Percentiles rank a stretch among this genome's conserved stretches.
Conservation (phyloP, 2,329 filamentous ascomycete species). For the Bipolaris zeicola region DNA sequence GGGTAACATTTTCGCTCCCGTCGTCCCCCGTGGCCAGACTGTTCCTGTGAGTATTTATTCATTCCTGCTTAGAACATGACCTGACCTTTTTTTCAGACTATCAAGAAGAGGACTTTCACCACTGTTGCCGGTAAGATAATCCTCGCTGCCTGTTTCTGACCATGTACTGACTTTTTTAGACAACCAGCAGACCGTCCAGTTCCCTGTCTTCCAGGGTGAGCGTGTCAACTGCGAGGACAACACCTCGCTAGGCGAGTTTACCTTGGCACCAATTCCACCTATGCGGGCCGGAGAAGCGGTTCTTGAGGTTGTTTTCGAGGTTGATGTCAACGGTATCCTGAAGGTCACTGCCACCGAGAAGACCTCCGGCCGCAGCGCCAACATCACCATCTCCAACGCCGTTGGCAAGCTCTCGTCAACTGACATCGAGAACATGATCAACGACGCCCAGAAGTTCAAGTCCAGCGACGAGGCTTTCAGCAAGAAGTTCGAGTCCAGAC, state of each 20-base stretch:
- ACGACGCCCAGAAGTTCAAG: slow-evolving; percentile 98
- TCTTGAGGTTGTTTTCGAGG: slow-evolving; percentile 97
- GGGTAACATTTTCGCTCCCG: slow-evolving; percentile 97
- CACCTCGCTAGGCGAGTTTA: slow-evolving; percentile 97
- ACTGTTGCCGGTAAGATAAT: slow-evolving; percentile 64
- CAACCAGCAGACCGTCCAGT: slow-evolving; percentile 66
- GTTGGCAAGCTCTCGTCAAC: slow-evolving; percentile 94
- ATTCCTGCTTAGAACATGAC: not conserved
- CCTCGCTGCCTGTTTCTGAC: too few species aligned
- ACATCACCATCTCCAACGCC: slow-evolving; percentile 99
- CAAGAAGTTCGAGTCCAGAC: slow-evolving; percentile 99
- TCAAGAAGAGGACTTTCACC: slow-evolving; percentile 90
- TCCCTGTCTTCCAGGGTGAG: slow-evolving; percentile 95
- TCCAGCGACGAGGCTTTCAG: slow-evolving; percentile 95
- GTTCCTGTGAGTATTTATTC: slow-evolving; percentile 56
- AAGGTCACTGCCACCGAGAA: slow-evolving; percentile 99
- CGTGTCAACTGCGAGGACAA: slow-evolving; percentile 98
- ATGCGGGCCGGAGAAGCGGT: slow-evolving; percentile 96
- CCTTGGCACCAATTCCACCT: slow-evolving; percentile 81
- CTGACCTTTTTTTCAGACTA: slow-evolving; percentile 24
- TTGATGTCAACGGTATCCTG: slow-evolving; percentile 99
- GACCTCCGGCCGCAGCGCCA: slow-evolving; percentile 94
- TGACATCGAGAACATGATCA: slow-evolving; percentile 99
- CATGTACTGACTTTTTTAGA: not conserved
- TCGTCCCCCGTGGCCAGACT: slow-evolving; percentile 68